phyloP scores from a whole-genome alignment of 2,329 filamentous ascomycete species.

The Ophiocordyceps camponoti-rufipedis region DNA sequence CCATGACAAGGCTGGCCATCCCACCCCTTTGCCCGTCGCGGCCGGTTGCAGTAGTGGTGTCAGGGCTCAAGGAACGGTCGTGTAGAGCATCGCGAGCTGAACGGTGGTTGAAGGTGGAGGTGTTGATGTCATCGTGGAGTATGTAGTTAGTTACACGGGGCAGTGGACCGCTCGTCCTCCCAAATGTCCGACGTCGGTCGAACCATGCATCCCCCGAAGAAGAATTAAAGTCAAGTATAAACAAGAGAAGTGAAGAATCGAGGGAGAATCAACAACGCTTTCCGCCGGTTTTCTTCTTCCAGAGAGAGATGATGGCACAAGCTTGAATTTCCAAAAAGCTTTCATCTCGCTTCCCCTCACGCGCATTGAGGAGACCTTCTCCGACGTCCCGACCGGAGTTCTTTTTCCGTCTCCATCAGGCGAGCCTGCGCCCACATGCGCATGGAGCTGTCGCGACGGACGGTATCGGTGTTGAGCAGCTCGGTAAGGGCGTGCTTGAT shows the following conservation, averaged over 20 bases:
- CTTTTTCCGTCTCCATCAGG: slow-evolving; percentile 41
- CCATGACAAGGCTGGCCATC: not conserved
- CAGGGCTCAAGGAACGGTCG: not conserved
- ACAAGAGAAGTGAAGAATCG: not conserved
- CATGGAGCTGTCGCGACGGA: slow-evolving; percentile 30
- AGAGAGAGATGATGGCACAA: not conserved
- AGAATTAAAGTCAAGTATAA: not conserved
- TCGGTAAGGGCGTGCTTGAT: slow-evolving; percentile 44
- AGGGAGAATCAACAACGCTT: not conserved
- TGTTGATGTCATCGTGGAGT: not conserved
- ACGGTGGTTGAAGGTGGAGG: not conserved
- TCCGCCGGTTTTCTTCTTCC: not conserved
- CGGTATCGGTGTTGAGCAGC: slow-evolving; percentile 39
- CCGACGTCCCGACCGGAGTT: slow-evolving; percentile 33
- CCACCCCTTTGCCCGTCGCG: not conserved
- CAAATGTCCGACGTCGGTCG: not conserved
- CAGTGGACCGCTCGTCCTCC: not conserved
- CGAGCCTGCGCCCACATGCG: slow-evolving; percentile 40
- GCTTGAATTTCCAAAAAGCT: not conserved
- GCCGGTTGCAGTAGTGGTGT: not conserved
- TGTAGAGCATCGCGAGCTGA: not conserved
- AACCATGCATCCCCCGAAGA: not conserved
- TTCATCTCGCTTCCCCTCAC: not conserved
- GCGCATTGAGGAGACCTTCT: slow-evolving; percentile 7
- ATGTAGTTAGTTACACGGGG: not conserved